Base-by-base conservation (phyloP, 2,329 filamentous ascomycete species). In the Penicillium sp. region DNA sequence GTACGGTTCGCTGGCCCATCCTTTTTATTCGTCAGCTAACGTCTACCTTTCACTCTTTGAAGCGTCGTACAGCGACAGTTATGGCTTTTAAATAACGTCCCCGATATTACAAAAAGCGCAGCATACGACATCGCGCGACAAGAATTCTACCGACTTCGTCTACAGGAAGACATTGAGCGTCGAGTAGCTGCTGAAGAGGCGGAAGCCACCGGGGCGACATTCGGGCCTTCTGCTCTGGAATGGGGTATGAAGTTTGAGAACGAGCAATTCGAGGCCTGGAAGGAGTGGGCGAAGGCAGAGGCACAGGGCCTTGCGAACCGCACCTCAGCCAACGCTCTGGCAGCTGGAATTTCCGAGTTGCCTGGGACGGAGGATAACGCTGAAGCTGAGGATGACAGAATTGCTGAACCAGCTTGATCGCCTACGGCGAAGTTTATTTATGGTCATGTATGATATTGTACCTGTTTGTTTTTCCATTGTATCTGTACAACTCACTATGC, bases 1-100 rank as follows among this genome's bases (percentile, higher is more conserved):
- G 92, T 95, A 78, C 70, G 82, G 73, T 7, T 55, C 6, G 21
- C 21, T 29, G 17, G 6, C 29, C n/a, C 46, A 23, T 48, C 19
- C 17, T 15, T 35, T n/a, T 30, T 7, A 15, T 38, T 29, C 21
- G 30, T 52, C 35, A 46, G 48, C 66, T 71, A 64, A 64, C 38
- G 7, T 59, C 23, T 30, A 51, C 59, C 26, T 63, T 48, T 63
- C 59, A 19, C 17, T 29, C 49, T 38, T 55, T 5, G 48, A 72
- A 98, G 94, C 77, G 95, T 98, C 63, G 88, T 98, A 8, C 94
- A 98, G 79, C 89, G 94, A 65, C 94, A 98, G 75, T 75, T 95
- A 62, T 96, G 89, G 86, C 85, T 98, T 64, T 91, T 97, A 82
- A 79, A 91, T 58, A 87, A 87, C 66, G 71, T 83, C 8, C 79